These are phyloP conservation scores for Laguncularia racemosa DNA, from an alignment of 345 rosid genomes.

Conservation along the genomic window DNA sequence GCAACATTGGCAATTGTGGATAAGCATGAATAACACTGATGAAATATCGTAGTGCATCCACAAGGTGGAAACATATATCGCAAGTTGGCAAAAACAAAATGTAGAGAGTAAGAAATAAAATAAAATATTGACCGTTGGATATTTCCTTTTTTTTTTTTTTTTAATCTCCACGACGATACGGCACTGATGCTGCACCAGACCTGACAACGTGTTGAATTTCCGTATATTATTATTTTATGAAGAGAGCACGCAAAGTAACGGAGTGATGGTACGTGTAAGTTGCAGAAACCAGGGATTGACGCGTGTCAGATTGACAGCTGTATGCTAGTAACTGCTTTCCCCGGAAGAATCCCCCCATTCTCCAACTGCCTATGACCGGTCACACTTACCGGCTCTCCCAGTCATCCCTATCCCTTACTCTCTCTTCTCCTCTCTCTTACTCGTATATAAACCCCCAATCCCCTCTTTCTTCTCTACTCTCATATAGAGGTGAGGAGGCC, in stretches of 20 bases:
- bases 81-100: too few species aligned
- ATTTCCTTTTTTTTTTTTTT: not conserved
- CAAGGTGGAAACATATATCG: too few species aligned
- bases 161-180: too few species aligned
- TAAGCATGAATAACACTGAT: too few species aligned
- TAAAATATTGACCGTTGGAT: not conserved
- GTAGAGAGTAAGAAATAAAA: too few species aligned
- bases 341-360: slow-evolving; percentile 33
- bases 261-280: slow-evolving; percentile 35
- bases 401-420: slow-evolving; percentile 32
- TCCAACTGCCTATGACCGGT: slow-evolving; percentile 44
- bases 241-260: not conserved
- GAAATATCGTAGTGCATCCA: too few species aligned
- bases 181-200: too few species aligned
- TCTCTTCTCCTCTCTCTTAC: not conserved
- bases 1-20: too few species aligned
- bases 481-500: slow-evolving; percentile 21
- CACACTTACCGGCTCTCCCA: slow-evolving; percentile 34
- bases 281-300: slow-evolving; percentile 19
- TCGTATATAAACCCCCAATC: not conserved
- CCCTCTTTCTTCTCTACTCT: not conserved
- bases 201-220: not conserved
- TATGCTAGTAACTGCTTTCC: slow-evolving; percentile 51
- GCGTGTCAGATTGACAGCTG: slow-evolving; percentile 62
- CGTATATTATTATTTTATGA: not conserved